Percentiles rank a stretch among this genome's conserved stretches.
Conservation (phyloP, 768 basidiomycete species). For the Podaxis sp. region DNA sequence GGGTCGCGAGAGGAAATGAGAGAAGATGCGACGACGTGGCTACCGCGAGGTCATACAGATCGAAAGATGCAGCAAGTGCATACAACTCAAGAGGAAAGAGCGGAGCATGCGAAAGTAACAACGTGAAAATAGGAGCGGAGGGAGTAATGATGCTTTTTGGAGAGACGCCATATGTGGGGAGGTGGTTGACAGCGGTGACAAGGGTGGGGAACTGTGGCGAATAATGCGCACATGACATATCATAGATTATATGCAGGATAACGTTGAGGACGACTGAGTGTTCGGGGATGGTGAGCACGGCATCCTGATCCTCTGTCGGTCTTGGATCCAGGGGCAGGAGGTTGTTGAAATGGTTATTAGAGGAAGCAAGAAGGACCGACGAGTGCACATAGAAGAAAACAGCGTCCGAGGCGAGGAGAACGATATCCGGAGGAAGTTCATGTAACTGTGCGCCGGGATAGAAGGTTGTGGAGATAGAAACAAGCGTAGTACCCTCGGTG, state of each 20-base stretch:
- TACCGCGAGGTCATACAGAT: constrained; percentile 71
- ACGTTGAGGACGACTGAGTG: constrained; percentile 63
- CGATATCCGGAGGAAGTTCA: constrained; percentile 52
- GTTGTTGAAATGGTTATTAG: constrained; percentile 59
- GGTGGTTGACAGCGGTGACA: constrained; percentile 47
- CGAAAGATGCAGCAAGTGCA: constrained; percentile 60
- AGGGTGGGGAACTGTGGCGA: constrained; percentile 62
- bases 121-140: constrained; percentile 49
- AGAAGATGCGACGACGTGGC: constrained; percentile 72
- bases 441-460: constrained; percentile 63
- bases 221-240: constrained; percentile 71
- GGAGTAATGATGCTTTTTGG: constrained; percentile 43
- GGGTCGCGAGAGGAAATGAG: constrained; percentile 58
- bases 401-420: constrained; percentile 66
- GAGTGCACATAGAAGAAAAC: constrained; percentile 84
- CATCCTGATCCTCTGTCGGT: constrained; percentile 37
- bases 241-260: constrained; percentile 68
- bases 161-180: constrained; percentile 58
- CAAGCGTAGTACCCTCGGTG: constrained; percentile 35
- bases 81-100: constrained; percentile 69
- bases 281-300: constrained; percentile 59
- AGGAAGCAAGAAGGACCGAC: constrained; percentile 50
- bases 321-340: constrained; percentile 44
- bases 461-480: constrained; percentile 83
- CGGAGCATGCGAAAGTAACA: constrained; percentile 66